phyloP scores from a whole-genome alignment of 352 stramenopile species.

The Globisporangium nagaii region DNA sequence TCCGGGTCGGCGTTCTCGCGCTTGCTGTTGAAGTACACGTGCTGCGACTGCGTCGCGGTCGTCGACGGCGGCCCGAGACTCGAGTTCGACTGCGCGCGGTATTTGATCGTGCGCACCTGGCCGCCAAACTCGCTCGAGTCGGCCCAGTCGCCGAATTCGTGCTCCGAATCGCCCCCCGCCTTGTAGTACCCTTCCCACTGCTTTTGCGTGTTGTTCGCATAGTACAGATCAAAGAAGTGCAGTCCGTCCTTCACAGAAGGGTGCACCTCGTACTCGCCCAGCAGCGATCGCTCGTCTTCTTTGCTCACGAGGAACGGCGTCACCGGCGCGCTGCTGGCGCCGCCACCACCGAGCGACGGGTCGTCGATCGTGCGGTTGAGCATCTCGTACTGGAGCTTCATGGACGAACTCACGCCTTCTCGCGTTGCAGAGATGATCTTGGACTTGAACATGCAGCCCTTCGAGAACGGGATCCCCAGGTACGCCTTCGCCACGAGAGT shows the following conservation, averaged over 20 bases:
- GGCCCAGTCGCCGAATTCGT: constrained; percentile 52
- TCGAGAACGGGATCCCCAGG: constrained; percentile 80
- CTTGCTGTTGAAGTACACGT: constrained; percentile 40
- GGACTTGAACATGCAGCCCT: constrained; percentile 87
- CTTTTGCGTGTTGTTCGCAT: constrained; percentile 36
- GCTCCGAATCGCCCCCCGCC: constrained; percentile 59
- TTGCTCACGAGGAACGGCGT: constrained; percentile 67
- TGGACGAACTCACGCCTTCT: constrained; percentile 50
- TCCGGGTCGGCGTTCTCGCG: constrained; percentile 30
- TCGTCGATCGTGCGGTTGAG: constrained; percentile 46
- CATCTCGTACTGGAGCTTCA: constrained; percentile 51
- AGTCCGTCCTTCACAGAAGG: constrained; percentile 34
- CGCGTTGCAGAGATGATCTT: constrained; percentile 83
- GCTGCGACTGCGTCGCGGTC: constrained; percentile 45
- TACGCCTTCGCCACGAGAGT: constrained; percentile 57
- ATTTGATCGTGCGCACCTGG: constrained; percentile 64
- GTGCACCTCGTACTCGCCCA: constrained; percentile 67
- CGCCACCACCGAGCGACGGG: constrained; percentile 2
- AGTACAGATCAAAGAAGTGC: constrained; percentile 78
- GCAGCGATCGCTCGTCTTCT: constrained; percentile 57
- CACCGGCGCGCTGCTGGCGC: constrained; percentile 12
- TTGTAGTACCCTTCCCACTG: constrained; percentile 56
- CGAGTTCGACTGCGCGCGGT: constrained; percentile 66
- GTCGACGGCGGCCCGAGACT: constrained; percentile 61
- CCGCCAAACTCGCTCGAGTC: constrained; percentile 55